A percentile compares a stretch with the other conserved stretches of the same genome.
These are phyloP conservation scores for Malassezia pachydermatis DNA, from an alignment of 1,284 basidiomycete genomes.

Conservation along the genomic window DNA sequence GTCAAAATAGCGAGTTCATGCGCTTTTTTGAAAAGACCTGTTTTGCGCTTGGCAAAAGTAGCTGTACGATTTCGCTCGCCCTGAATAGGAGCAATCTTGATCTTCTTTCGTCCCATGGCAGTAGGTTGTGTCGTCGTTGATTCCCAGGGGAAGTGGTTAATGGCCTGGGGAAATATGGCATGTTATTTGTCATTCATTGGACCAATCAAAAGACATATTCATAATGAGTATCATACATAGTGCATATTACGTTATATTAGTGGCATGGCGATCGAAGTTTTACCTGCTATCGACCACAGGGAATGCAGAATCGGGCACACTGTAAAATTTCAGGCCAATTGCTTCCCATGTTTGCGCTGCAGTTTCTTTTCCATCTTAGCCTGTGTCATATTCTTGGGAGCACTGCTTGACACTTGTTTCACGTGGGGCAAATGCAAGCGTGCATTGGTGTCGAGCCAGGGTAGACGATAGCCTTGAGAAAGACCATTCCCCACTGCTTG, in stretches of 20 bases:
- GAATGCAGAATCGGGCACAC: no score
- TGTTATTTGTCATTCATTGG: no score
- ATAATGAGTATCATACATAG: no score
- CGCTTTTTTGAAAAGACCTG: conserved; percentile 79
- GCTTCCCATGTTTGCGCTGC: no score
- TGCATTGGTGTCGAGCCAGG: conserved; percentile 6
- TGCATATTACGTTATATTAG: no score
- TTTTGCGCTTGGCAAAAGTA: conserved; percentile 83
- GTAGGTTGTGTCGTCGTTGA: neutral
- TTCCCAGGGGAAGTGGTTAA: no score
- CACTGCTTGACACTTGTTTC: conserved; percentile 8
- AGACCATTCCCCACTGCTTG: no score
- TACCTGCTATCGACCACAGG: no score
- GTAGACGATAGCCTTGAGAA: conserved; percentile 7
- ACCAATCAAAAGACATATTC: no score
- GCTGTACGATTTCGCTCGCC: conserved; percentile 82
- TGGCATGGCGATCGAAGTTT: no score
- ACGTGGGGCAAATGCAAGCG: neutral
- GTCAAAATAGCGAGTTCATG: conserved; percentile 73
- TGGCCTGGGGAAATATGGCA: no score
- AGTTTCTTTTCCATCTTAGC: neutral
- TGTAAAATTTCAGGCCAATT: no score
- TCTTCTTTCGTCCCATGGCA: conserved; percentile 75
- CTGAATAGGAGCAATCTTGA: conserved; percentile 74
- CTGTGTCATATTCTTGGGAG: conserved; percentile 10